Conservation (phyloP, 2,329 filamentous ascomycete species). For the Ophiostoma sp. region DNA sequence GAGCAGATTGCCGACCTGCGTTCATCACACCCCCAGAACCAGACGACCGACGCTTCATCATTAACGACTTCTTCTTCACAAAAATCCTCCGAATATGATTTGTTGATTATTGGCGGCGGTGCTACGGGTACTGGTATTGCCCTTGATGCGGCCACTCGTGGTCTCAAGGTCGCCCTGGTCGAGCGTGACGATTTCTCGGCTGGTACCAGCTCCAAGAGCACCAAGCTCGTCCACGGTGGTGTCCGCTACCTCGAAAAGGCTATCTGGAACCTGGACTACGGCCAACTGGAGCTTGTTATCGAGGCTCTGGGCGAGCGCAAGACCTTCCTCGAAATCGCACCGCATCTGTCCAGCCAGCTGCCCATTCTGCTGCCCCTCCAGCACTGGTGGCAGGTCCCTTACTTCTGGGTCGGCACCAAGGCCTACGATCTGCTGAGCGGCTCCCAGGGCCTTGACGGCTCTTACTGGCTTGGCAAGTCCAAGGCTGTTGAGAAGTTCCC, state of each 20-base stretch:
- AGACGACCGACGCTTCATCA: constrained; percentile 28
- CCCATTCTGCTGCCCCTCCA: constrained; percentile 82
- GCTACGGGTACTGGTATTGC: constrained; percentile 80
- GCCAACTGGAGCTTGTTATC: constrained; percentile 77
- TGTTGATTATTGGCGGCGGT: constrained; percentile 76
- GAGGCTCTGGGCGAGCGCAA: constrained; percentile 80
- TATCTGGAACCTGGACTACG: constrained; percentile 81
- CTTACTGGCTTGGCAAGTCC: constrained; percentile 75
- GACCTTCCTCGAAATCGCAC: constrained; percentile 80
- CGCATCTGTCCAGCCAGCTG: constrained; percentile 76
- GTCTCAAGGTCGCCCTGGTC: constrained; percentile 76
- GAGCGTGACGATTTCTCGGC: constrained; percentile 81
- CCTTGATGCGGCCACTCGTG: constrained; percentile 75
- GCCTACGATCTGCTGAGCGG: constrained; percentile 80
- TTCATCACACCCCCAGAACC: background rate
- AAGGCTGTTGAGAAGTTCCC: constrained; percentile 78
- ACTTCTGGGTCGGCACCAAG: constrained; percentile 71
- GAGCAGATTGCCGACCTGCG: constrained; percentile 26
- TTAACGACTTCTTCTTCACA: constrained; percentile 21
- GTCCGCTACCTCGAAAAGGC: constrained; percentile 86
- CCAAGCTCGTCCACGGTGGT: constrained; percentile 82
- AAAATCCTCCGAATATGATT: constrained; percentile 62
- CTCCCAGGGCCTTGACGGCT: constrained; percentile 78
- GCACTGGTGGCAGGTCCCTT: constrained; percentile 80
- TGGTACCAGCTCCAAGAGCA: constrained; percentile 83